These are phyloP conservation scores for Tritrichomonas musculus DNA, from an alignment of 208 protist genomes.

Conservation along the genomic window DNA sequence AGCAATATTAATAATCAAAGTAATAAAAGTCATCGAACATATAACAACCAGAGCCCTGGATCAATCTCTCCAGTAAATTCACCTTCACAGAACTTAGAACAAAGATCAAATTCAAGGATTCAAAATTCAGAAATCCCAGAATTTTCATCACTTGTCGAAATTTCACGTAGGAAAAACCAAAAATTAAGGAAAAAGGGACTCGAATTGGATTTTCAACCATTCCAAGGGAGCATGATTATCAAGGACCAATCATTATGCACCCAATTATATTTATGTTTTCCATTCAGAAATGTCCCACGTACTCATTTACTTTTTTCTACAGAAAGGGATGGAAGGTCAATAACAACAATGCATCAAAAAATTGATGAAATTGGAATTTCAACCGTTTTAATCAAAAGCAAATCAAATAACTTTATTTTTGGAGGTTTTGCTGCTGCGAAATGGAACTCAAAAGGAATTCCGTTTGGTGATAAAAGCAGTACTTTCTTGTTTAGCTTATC, in stretches of 20 bases:
- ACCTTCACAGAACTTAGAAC: background rate
- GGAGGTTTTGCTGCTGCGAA: slow-evolving; percentile 4
- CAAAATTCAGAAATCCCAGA: background rate
- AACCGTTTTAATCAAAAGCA: background rate
- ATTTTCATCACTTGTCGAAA: background rate
- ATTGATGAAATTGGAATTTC: slow-evolving; percentile 4
- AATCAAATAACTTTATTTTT: background rate
- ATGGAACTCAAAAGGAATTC: background rate
- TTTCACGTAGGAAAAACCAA: background rate
- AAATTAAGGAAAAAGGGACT: background rate
- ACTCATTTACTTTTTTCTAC: background rate
- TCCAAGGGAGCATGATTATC: background rate
- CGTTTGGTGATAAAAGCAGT: background rate
- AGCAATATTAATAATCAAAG: background rate
- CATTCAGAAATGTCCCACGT: background rate
- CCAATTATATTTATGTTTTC: background rate
- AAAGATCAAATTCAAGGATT: background rate
- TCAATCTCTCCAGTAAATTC: background rate
- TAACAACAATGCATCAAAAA: background rate
- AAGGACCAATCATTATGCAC: no score
- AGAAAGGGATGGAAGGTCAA: background rate
- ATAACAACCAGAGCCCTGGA: no score
- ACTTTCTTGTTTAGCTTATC: background rate
- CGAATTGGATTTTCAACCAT: background rate
- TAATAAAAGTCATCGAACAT: background rate